Conservation (phyloP, 257 asterid genomes). For the Forsythia suspensa region DNA sequence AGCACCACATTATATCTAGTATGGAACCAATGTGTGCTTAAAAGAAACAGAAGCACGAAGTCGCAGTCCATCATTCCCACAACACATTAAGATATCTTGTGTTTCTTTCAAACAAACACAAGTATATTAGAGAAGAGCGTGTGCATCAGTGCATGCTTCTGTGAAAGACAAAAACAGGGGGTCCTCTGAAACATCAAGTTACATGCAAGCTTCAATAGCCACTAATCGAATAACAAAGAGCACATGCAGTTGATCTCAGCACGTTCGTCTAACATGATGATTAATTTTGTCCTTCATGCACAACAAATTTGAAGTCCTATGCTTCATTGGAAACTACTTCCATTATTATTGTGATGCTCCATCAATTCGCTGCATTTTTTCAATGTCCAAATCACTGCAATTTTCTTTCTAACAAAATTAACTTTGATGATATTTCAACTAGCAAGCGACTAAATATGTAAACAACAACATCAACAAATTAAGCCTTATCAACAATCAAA, state of each 20-base stretch:
- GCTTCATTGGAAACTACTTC: neutral
- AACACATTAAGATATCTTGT: neutral
- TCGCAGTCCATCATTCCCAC: neutral
- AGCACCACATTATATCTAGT: neutral
- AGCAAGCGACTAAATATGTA: neutral
- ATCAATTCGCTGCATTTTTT: neutral
- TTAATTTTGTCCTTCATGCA: neutral
- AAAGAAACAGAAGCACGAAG: neutral
- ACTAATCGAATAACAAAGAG: neutral
- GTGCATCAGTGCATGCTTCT: slow-evolving; percentile 5
- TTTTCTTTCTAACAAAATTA: neutral
- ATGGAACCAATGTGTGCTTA: neutral
- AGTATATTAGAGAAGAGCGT: slow-evolving; percentile 24
- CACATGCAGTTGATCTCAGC: neutral
- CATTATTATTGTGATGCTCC: neutral
- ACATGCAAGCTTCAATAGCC: neutral
- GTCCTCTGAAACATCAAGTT: slow-evolving; percentile 14
- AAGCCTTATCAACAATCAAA: neutral
- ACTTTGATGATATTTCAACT: neutral
- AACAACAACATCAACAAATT: neutral
- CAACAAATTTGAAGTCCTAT: neutral
- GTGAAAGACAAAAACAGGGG: neutral
- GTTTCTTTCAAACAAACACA: neutral
- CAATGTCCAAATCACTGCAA: neutral
- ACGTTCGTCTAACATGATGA: neutral